phyloP scores from a whole-genome alignment of 352 stramenopile genomes.

The Phytopythium delawarense region DNA sequence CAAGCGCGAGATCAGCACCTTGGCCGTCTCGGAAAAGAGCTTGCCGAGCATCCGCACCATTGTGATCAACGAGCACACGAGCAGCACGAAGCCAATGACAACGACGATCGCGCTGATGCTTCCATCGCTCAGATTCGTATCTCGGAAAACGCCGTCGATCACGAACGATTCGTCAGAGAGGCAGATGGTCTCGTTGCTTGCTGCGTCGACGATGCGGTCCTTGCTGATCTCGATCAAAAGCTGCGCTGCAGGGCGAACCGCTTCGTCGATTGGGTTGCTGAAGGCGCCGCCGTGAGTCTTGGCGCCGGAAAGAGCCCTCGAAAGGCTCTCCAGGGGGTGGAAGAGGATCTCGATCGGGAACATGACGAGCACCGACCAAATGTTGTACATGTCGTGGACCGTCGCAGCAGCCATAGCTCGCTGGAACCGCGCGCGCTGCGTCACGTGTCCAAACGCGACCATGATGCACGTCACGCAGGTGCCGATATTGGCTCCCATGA shows the following conservation, averaged over 20 bases:
- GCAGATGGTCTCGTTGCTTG: slow-evolving; percentile 26
- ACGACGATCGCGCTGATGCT: slow-evolving; percentile 43
- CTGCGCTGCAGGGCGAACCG: slow-evolving; percentile 37
- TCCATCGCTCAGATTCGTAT: slow-evolving; percentile 28
- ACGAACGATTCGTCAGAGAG: slow-evolving; percentile 27
- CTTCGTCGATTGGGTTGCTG: slow-evolving; percentile 31
- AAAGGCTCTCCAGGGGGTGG: slow-evolving; percentile 59
- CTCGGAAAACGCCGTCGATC: slow-evolving; percentile 28
- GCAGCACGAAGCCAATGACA: slow-evolving; percentile 36
- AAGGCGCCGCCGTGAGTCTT: slow-evolving; percentile 32
- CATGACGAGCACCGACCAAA: slow-evolving; percentile 71
- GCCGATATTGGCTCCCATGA: slow-evolving; percentile 92
- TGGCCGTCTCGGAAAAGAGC: slow-evolving; percentile 80
- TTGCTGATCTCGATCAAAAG: slow-evolving; percentile 39
- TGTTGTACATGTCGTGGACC: slow-evolving; percentile 87
- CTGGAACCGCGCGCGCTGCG: slow-evolving; percentile 61
- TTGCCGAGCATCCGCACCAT: slow-evolving; percentile 33
- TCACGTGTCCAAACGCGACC: slow-evolving; percentile 86
- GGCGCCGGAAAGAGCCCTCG: slow-evolving; percentile 30
- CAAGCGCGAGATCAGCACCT: slow-evolving; percentile 79
- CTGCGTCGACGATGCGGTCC: slow-evolving; percentile 29
- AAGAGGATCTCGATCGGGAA: slow-evolving; percentile 70
- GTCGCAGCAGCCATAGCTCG: slow-evolving; percentile 52
- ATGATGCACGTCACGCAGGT: slow-evolving; percentile 90
- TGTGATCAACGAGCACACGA: slow-evolving; percentile 49